Evolutionary conservation across 2,329 filamentous ascomycete species (phyloP), one percentile per base, ranked within the genome.

Genomic region (Sporothrix sp.): DNA sequence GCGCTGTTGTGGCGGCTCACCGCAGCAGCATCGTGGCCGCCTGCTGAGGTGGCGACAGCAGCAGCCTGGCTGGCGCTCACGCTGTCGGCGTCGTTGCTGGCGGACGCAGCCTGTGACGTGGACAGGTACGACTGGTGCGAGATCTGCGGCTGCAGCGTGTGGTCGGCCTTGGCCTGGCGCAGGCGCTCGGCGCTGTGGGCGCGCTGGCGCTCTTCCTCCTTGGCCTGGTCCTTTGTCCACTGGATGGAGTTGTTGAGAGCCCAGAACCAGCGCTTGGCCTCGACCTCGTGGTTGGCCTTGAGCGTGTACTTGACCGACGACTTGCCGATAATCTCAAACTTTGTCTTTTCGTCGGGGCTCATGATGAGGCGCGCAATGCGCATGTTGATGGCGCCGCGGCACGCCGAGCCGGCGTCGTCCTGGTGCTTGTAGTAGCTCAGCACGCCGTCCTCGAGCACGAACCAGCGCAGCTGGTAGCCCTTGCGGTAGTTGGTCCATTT

Each of bases 401-500:
- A 98, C 51, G 93, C 93, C 48, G 89, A 95, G 21, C 90, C 93
- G 28, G 89, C 87, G 65, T 98, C 93, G 63, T 98, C 93, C 69
- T 98, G 93, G 65, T 97, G 88, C 69, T 98, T 98, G 72, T 97
- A 98, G 70, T 98, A 98, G 67, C 93, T 97, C 58, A 98, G 68
- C 11, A 98, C 91, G 11, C 93, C 93, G 63, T 98, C 93, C 64
- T 98, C 93, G 8, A 98, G 78, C 13, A 97, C 93, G 63, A 98
- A 98, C 90, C 91, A 98, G 54, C 93, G 78, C 56, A 98, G 68
- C 69, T 98, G 95, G 70, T 96, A 98, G 8, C 93, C 93, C 63
- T 87, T 90, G 20, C 91, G 90, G 65, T 98, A 98, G 65, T 98
- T 98, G 43, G 93, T 98, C 93, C 93, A 98, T 66, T 98, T 98